A percentile compares a stretch with the other conserved stretches of the same genome.
Conservation (phyloP, 208 protist genomes). For the Leishmania major region DNA sequence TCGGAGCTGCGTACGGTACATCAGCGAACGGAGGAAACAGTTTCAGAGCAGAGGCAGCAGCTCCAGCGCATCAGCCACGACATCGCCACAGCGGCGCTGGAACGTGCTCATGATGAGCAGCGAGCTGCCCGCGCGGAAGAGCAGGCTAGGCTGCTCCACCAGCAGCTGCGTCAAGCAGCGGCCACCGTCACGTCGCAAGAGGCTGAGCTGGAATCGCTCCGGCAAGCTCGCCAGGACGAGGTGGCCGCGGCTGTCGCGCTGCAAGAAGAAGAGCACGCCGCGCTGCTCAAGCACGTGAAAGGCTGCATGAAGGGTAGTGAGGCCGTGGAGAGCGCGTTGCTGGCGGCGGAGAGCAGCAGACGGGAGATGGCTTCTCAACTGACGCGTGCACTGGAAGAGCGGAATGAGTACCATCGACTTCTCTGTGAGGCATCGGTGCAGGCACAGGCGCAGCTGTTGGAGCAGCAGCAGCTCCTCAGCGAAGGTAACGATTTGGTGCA, state of each 20-base stretch:
- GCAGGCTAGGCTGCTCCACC: conserved; percentile 3
- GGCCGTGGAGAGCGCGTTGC: conserved; percentile 42
- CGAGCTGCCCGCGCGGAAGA: conserved; percentile 10
- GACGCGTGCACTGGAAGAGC: conserved; percentile 22
- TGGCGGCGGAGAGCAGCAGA: conserved; percentile 30
- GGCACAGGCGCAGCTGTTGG: conserved; percentile 47
- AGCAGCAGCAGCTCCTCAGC: conserved; percentile 62
- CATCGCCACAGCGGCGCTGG: conserved; percentile 22
- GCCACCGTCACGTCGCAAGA: conserved; percentile 17
- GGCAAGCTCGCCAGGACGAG: conserved; percentile 12
- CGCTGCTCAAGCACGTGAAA: conserved; percentile 37
- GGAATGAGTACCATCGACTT: conserved; percentile 19
- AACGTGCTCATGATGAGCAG: conserved; percentile 21
- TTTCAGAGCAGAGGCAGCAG: conserved; percentile 21
- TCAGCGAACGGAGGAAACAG: conserved; percentile 26
- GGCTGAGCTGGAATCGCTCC: conserved; percentile 18
- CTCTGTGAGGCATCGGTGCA: conserved; percentile 30
- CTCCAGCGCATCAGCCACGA: conserved; percentile 18
- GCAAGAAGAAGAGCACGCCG: conserved; percentile 25
- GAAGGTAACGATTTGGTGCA: conserved; percentile 19
- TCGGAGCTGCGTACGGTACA: conserved; percentile 32
- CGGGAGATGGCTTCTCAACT: conserved; percentile 29
- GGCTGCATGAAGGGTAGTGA: conserved; percentile 49
- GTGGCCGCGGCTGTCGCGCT: conserved; percentile 8
- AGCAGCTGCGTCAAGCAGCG: conserved; percentile 19